A percentile compares a stretch with the other conserved stretches of the same genome.
Evolutionary conservation across 768 basidiomycete species (phyloP).

Genomic region (Leccinum uliginosum): DNA sequence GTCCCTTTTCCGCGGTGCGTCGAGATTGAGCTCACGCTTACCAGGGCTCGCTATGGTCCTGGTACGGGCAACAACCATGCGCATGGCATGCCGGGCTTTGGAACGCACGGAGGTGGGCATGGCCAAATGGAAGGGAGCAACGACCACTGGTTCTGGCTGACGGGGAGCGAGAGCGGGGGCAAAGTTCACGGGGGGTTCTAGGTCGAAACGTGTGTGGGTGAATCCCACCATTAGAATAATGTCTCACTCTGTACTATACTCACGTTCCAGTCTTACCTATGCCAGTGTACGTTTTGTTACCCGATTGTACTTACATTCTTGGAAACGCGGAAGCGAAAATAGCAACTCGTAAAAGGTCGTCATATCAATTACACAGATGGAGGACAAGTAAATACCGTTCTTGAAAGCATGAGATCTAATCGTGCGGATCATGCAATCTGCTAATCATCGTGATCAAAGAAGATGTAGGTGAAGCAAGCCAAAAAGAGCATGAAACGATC

Average conservation of each 20-base stretch:
- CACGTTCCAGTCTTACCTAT: neutral
- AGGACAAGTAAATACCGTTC: neutral
- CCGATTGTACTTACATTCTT: neutral
- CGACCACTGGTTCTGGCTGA: constrained; percentile 26
- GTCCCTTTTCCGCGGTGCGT: constrained; percentile 4
- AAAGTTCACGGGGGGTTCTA: constrained; percentile 1
- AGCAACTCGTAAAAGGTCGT: neutral
- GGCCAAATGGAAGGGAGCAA: constrained; percentile 14
- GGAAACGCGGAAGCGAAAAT: neutral
- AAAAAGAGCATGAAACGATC: neutral
- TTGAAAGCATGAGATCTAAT: neutral
- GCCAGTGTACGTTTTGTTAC: neutral
- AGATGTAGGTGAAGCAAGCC: neutral
- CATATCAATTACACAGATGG: neutral
- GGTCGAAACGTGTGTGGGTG: neutral
- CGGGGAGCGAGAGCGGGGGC: constrained; percentile 9
- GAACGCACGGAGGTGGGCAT: constrained; percentile 15
- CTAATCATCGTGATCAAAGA: neutral
- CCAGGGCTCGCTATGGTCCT: constrained; percentile 10
- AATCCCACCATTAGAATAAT: neutral
- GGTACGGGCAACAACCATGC: constrained; percentile 11
- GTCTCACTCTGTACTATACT: neutral
- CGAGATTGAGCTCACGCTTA: constrained; percentile 11
- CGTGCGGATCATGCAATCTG: neutral
- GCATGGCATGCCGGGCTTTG: constrained; percentile 14